Conservation (phyloP, 2,329 filamentous ascomycete genomes). For the Davidsoniella eucalypti region DNA sequence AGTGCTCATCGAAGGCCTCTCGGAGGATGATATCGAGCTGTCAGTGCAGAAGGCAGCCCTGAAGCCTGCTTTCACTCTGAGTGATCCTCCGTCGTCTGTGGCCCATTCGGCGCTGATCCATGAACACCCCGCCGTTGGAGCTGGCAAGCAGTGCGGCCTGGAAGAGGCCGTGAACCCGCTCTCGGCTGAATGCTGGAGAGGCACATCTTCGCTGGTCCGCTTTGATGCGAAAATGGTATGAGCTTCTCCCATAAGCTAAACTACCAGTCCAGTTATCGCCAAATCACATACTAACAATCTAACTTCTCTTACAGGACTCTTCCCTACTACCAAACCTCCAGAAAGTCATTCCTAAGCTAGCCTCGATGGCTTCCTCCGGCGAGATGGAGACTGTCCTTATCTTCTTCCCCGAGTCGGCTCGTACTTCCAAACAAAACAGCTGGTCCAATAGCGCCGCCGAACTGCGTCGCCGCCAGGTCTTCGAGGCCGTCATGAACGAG, state of each 20-base stretch:
- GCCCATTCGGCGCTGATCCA: constrained; percentile 28
- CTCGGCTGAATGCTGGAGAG: constrained; percentile 29
- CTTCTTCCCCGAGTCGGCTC: constrained; percentile 32
- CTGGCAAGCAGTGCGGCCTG: constrained; percentile 25
- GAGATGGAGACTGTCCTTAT: constrained; percentile 41
- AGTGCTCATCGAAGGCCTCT: constrained; percentile 41
- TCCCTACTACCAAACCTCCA: constrained; percentile 28
- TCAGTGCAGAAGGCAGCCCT: constrained; percentile 18
- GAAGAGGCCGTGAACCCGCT: constrained; percentile 26
- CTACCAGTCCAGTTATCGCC: too few species aligned
- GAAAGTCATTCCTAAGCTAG: constrained; percentile 28
- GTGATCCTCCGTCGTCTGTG: constrained; percentile 26
- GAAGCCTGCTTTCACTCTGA: constrained; percentile 30
- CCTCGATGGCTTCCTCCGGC: constrained; percentile 28
- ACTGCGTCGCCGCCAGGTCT: constrained; percentile 30
- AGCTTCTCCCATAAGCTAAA: background rate
- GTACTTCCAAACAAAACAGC: constrained; percentile 21
- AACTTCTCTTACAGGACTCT: constrained; percentile 20
- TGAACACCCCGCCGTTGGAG: constrained; percentile 25
- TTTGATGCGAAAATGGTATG: constrained; percentile 29
- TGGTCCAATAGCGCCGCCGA: constrained; percentile 27
- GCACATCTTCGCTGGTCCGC: constrained; percentile 25
- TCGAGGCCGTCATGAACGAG: constrained; percentile 14
- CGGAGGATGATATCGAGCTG: constrained; percentile 28
- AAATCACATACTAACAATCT: background rate